Evolutionary conservation across 2,329 filamentous ascomycete genomes (phyloP), one percentile per base, ranked within the genome.

Genomic region (Raffaelea ambrosiae): DNA sequence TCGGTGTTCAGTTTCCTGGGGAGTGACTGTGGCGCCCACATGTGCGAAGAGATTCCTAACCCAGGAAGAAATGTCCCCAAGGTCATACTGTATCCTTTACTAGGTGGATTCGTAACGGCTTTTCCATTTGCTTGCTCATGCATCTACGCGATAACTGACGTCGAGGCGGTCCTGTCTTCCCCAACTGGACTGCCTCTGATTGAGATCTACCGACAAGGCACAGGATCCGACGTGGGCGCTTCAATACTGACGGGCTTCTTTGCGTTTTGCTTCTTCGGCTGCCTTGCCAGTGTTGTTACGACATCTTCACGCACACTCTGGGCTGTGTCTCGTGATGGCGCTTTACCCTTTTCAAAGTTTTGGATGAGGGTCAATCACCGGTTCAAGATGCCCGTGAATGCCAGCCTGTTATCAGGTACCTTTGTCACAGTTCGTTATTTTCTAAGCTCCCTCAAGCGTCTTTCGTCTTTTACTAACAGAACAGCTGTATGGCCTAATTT

Each of bases 401-500:
- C 59, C 1, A 23, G 59, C 53, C 4, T 48, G 7, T 20, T 52
- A n/a, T 48, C 45, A 11, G 50, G 38, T 38, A 22, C 38, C 1
- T 46, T 50, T 33, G 48, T 50, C 23, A 43, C 31, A n/a, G n/a
- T n/a, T n/a, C n/a, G n/a, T n/a, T n/a, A n/a, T n/a, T n/a, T n/a
- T n/a, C n/a, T n/a, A n/a, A n/a, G n/a, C n/a, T n/a, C n/a, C n/a
- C n/a, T n/a, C n/a, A n/a, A n/a, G n/a, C n/a, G n/a, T n/a, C n/a
- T n/a, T n/a, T n/a, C n/a, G n/a, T n/a, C n/a, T n/a, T n/a, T n/a
- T n/a, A n/a, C n/a, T n/a, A n/a, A n/a, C n/a, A n/a, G n/a, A n/a
- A n/a, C n/a, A n/a, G 9, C 31, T 62, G 0, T 63, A 63, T 8
- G 60, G 57, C 3, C 47, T 59, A 5, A 58, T 62, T 1, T 62